A percentile compares a stretch with the other conserved stretches of the same genome.
These are phyloP conservation scores for Venturia carpophila DNA, from an alignment of 2,329 filamentous ascomycete species.

Conservation along the genomic window DNA sequence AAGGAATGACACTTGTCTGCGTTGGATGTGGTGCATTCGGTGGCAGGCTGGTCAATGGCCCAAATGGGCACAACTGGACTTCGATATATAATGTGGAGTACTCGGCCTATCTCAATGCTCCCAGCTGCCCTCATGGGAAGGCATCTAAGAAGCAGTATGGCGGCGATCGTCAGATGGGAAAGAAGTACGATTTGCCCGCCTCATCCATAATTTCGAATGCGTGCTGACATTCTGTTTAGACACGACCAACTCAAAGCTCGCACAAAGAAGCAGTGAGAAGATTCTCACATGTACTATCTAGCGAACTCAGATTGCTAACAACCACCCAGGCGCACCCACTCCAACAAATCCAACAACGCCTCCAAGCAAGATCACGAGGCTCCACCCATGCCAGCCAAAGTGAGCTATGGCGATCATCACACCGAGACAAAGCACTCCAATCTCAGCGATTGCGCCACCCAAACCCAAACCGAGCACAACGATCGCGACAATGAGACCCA, in stretches of 20 bases:
- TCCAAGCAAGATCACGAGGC: neutral
- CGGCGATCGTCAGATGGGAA: neutral
- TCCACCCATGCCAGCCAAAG: neutral
- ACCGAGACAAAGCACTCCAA: neutral
- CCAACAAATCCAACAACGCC: neutral
- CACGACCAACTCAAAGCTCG: neutral
- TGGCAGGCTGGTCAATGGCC: too few species aligned
- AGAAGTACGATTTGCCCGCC: neutral
- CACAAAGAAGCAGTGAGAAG: neutral
- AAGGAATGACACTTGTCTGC: slow-evolving; percentile 1
- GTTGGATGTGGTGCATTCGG: slow-evolving; percentile 1
- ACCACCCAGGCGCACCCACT: neutral
- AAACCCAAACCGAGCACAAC: neutral
- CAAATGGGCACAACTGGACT: neutral
- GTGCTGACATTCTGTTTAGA: neutral
- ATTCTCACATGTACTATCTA: neutral
- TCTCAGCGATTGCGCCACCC: neutral
- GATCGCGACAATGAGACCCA: neutral
- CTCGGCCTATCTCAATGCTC: neutral
- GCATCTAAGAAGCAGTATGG: neutral
- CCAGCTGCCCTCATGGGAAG: neutral
- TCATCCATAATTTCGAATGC: neutral
- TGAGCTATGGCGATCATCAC: neutral
- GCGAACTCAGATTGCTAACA: neutral
- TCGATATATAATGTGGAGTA: neutral